Evolutionary conservation across 2,329 filamentous ascomycete species (phyloP).

Genomic region (Colletotrichum tanaceti): DNA sequence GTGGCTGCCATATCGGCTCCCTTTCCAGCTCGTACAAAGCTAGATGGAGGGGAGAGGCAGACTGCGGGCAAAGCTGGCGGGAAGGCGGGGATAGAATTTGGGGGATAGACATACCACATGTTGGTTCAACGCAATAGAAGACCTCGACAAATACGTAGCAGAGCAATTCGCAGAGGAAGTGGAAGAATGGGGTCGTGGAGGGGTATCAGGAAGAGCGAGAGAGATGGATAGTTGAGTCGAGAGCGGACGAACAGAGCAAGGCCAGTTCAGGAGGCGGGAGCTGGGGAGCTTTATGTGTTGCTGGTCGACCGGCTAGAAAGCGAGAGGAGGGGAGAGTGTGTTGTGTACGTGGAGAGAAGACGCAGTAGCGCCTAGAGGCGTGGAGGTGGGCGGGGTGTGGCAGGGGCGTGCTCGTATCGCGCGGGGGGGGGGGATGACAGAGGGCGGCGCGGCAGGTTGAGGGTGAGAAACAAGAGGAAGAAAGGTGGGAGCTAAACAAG

Average conservation of each 20-base stretch:
- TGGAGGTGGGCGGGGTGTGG: slow-evolving; percentile 38
- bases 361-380: slow-evolving; percentile 37
- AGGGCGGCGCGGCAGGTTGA: slow-evolving; percentile 18
- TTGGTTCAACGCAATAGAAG: slow-evolving; percentile 40
- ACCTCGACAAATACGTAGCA: slow-evolving; percentile 34
- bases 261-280: slow-evolving; percentile 39
- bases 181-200: slow-evolving; percentile 3
- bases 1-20: background rate
- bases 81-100: slow-evolving; percentile 19
- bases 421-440: slow-evolving; percentile 22
- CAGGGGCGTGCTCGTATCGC: slow-evolving; percentile 39
- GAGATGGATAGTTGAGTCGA: slow-evolving; percentile 39
- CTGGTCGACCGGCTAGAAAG: slow-evolving; percentile 22
- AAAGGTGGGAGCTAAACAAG: background rate
- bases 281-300: slow-evolving; percentile 43
- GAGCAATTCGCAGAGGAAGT: slow-evolving; percentile 33
- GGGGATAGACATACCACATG: slow-evolving; percentile 44
- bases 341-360: slow-evolving; percentile 40
- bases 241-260: slow-evolving; percentile 33
- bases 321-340: slow-evolving; percentile 38
- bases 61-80: slow-evolving; percentile 30
- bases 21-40: slow-evolving; percentile 20
- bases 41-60: slow-evolving; percentile 12
- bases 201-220: slow-evolving; percentile 41
- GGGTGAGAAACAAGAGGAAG: slow-evolving; percentile 25